Conservation (phyloP, 2,329 filamentous ascomycete species). For the Monilinia fructigena region DNA sequence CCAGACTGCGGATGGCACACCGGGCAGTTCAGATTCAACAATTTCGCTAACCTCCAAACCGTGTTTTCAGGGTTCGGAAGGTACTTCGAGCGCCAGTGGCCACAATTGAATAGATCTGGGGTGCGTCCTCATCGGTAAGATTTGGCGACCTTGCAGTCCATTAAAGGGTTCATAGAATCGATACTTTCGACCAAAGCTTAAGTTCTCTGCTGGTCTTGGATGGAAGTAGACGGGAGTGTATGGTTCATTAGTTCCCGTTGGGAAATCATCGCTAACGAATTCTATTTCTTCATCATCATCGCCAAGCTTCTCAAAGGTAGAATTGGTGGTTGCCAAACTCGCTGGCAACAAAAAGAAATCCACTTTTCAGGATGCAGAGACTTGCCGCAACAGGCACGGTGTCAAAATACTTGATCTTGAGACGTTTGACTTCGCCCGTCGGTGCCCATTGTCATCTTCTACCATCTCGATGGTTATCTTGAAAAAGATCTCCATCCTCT, state of each 20-base stretch:
- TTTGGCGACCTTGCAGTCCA: constrained; percentile 95
- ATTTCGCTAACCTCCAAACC: constrained; percentile 92
- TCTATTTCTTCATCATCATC: constrained; percentile 91
- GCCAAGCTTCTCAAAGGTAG: constrained; percentile 95
- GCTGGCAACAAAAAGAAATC: constrained; percentile 88
- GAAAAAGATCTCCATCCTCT: constrained; percentile 98
- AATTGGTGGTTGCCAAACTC: constrained; percentile 93
- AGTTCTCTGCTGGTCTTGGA: constrained; percentile 74
- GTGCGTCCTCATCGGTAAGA: constrained; percentile 85
- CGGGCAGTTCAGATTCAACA: constrained; percentile 87
- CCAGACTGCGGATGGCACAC: constrained; percentile 90
- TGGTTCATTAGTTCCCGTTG: constrained; percentile 67
- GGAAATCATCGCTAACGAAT: constrained; percentile 79
- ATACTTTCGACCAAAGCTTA: constrained; percentile 85
- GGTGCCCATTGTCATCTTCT: constrained; percentile 73
- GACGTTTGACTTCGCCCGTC: constrained; percentile 74
- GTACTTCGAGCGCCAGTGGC: constrained; percentile 81
- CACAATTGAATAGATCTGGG: constrained; percentile 91
- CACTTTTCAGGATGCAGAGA: constrained; percentile 90
- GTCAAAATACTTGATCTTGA: constrained; percentile 98
- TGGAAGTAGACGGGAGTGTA: constrained; percentile 84
- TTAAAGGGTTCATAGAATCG: constrained; percentile 83
- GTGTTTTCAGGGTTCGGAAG: constrained; percentile 88
- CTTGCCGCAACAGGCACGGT: constrained; percentile 86
- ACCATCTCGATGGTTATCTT: constrained; percentile 92